Evolutionary conservation across 306 rosid species (phyloP).

Genomic region (Quercus alba): DNA sequence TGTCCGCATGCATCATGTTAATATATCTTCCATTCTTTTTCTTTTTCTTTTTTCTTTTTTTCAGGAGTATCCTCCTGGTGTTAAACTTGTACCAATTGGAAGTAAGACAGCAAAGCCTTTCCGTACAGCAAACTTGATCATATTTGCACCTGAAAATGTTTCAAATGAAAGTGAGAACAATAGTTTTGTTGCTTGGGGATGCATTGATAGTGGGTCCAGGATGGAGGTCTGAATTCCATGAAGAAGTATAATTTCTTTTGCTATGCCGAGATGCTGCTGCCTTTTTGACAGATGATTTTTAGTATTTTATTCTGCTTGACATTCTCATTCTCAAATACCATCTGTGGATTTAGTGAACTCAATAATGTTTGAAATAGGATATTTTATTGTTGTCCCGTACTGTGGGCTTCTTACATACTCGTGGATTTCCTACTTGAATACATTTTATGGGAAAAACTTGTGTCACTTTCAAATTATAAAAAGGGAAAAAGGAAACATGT

Average conservation of each 20-base stretch:
- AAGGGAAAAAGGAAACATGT: background rate
- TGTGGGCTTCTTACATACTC: background rate
- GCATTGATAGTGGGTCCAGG: conserved; percentile 88
- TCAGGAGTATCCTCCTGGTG: conserved; percentile 88
- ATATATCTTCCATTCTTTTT: conserved; percentile 6
- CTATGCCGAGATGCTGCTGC: background rate
- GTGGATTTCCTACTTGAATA: background rate
- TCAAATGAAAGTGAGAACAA: conserved; percentile 29
- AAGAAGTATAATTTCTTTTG: conserved; percentile 48
- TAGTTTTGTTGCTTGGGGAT: conserved; percentile 56
- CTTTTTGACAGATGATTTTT: background rate
- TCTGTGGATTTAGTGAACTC: background rate
- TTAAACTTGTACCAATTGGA: conserved; percentile 61
- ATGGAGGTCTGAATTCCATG: conserved; percentile 62
- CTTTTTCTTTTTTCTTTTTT: conserved; percentile 7
- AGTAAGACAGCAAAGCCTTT: conserved; percentile 80
- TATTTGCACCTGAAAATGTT: conserved; percentile 59
- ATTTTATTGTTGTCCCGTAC: background rate
- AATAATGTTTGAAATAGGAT: background rate
- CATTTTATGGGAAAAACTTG: background rate
- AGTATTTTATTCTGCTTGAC: background rate
- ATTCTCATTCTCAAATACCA: background rate
- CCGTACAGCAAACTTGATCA: conserved; percentile 66
- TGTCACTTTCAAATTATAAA: background rate
- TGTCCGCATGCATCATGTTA: background rate